Base-by-base conservation (phyloP, 768 basidiomycete genomes). In the Mycena polygramma region DNA sequence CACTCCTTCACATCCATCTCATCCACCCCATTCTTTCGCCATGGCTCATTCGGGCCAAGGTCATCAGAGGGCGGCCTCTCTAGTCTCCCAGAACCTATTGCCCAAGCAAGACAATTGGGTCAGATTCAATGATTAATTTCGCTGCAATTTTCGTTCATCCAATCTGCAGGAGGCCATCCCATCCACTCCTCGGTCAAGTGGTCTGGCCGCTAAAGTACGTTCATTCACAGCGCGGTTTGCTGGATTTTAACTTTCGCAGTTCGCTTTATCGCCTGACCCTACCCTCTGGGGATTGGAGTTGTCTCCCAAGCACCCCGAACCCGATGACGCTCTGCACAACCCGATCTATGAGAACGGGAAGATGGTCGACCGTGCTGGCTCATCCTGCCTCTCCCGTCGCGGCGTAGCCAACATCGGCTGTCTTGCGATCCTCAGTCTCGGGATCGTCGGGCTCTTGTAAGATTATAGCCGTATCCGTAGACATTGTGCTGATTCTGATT, bases 261-360 rank as follows among this genome's bases (percentile, higher is more conserved):
- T 87, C 76, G 91, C 91, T 8, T 86, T 94, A 30, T 88, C 92
- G 4, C 87, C 92, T 1, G 92, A 94, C 79, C 93, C 93, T 2
- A 78, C 85, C 15, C 86, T 84, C 0, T 94, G 93, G 93, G 92
- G 91, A 2, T 87, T 90, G 35, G 86, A 90, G 73, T 80, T 92
- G 62, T 89, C 88, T 8, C 85, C 85, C 41, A 83, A 83, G 64
- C 80, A 85, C 57, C 76, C 83, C 9, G 92, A 93, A 77, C 81
- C 87, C 19, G 92, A 93, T 70, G 92, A 93, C 77, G 85, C 85
- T 67, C 84, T 93, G 20, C 92, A 93, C 77, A 90, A 91, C 72
- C 91, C 92, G 8, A 48, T 49, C 2, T 14, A 49, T 20, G 30
- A 39, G 26, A 26, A 39, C 15, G 62, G 62, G 4, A 89, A 91